A percentile compares a stretch with the other conserved stretches of the same genome.
These are phyloP conservation scores for Saccharomycopsis fermentans DNA, from an alignment of 805 yeast genomes.

Conservation along the genomic window DNA sequence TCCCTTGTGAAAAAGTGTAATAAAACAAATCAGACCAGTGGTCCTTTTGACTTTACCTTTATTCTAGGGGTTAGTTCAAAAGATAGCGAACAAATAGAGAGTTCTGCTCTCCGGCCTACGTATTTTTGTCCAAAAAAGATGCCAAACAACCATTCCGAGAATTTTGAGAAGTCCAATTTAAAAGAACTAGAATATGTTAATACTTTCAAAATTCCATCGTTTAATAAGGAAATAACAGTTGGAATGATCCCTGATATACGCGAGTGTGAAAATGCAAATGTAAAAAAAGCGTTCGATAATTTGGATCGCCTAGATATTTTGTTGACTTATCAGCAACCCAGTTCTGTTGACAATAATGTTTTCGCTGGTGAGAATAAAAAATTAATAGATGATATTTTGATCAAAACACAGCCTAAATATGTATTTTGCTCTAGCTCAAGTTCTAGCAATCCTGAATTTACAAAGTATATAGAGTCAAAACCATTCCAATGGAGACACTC, in stretches of 20 bases:
- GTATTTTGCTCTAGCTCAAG: neutral
- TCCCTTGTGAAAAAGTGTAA: conserved; percentile 12
- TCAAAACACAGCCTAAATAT: conserved; percentile 38
- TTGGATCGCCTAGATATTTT: conserved; percentile 38
- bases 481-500: conserved; percentile 48
- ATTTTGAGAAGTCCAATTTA: neutral
- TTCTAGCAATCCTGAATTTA: neutral
- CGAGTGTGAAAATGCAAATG: neutral
- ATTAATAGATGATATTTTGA: conserved; percentile 38
- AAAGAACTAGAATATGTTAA: neutral
- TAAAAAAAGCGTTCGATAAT: neutral
- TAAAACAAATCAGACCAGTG: conserved; percentile 4
- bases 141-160: neutral
- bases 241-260: neutral
- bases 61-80: conserved; percentile 5
- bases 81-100: neutral
- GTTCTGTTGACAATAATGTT: conserved; percentile 35
- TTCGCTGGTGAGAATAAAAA: conserved; percentile 28
- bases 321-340: conserved; percentile 53
- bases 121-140: conserved; percentile 3
- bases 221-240: neutral
- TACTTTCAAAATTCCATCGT: neutral
- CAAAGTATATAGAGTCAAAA: conserved; percentile 31
- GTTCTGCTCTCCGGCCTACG: neutral
- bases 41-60: conserved; percentile 10